Base-by-base conservation (phyloP, 1,284 basidiomycete species). In the Marasmius tenuissimus region DNA sequence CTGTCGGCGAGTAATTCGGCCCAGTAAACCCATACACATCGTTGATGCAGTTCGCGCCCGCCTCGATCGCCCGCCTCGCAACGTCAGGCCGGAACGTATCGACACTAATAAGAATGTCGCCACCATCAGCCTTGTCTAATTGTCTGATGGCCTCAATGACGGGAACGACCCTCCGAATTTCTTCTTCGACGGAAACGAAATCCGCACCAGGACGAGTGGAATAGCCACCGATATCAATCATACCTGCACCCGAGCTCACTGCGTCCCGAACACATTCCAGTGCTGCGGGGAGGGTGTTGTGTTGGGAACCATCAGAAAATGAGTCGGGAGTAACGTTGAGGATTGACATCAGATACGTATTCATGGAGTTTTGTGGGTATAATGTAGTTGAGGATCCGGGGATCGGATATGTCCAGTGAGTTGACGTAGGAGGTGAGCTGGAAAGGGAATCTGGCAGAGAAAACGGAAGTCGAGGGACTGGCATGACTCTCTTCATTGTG, bases 241-340 rank as follows among this genome's bases (percentile, higher is more conserved):
- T 92, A 63, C 88, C 84, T 0, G 91, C 89, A 0, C 90, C 89
- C 1, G 76, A 75, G 0, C 73, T 64, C 2, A 88, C 75, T 4
- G 88, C 79, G 2, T 75, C 58, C 1, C 65, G 69, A 0, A 78
- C 78, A 64, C 89, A 91, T 2, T 68, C 65, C 11, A 90, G 67
- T 0, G 86, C 88, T 11, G 78, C 72, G 0, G 78, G 67, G 6
- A 86, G 63, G 0, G 77, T 78, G 66, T 83, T 78, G 70, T 93
- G 79, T 47, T 76, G 73, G 1, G 89, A 84, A 6, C 95, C 95
- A 67, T 98, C 96, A 0, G 96, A 98, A 77, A 99, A 99, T 0
- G 96, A 98, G 76, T 99, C 96, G 1, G 97, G 97, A 0, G 97
- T 99, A 3, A 87, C 85, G 72, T 99, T 98, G 66, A 99, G 84